These are phyloP conservation scores for Plasmodium reichenowi DNA, from an alignment of 169 alveolate species.

Conservation along the genomic window DNA sequence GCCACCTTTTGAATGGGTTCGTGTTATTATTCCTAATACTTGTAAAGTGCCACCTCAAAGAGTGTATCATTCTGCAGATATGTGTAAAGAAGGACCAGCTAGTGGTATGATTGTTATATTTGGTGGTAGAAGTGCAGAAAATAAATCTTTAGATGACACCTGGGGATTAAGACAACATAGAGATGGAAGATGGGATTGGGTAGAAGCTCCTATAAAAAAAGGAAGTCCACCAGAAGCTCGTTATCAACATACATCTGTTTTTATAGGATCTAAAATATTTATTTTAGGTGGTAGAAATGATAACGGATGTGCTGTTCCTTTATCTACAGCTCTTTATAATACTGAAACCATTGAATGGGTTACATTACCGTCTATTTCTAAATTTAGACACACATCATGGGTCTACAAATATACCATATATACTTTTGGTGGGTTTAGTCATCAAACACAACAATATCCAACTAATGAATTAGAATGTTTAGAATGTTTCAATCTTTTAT, in stretches of 20 bases:
- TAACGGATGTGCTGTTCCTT: constrained; percentile 88
- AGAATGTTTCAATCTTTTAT: constrained; percentile 80
- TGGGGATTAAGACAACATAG: constrained; percentile 99
- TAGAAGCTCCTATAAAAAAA: constrained; percentile 96
- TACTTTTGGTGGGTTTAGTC: constrained; percentile 97
- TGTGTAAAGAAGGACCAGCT: constrained; percentile 97
- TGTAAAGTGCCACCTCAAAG: constrained; percentile 94
- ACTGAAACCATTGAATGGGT: constrained; percentile 97
- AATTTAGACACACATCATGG: constrained; percentile 96
- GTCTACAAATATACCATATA: constrained; percentile 89
- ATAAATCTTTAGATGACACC: constrained; percentile 95
- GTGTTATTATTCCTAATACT: constrained; percentile 89
- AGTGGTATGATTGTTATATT: constrained; percentile 99
- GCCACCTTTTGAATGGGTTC: constrained; percentile 97
- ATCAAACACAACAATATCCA: constrained; percentile 95
- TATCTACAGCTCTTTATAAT: constrained; percentile 94
- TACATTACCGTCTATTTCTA: constrained; percentile 91
- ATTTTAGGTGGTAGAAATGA: constrained; percentile 98
- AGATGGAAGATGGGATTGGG: constrained; percentile 99
- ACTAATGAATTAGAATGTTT: constrained; percentile 88
- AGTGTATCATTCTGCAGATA: constrained; percentile 93
- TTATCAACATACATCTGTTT: constrained; percentile 92
- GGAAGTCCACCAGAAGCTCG: constrained; percentile 93
- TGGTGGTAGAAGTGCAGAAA: constrained; percentile 98
- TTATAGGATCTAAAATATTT: constrained; percentile 92